Percentiles rank a stretch among this genome's conserved stretches.
These are phyloP conservation scores for Parsonsia alboflavescens DNA, from an alignment of 257 asterid genomes.

Conservation along the genomic window DNA sequence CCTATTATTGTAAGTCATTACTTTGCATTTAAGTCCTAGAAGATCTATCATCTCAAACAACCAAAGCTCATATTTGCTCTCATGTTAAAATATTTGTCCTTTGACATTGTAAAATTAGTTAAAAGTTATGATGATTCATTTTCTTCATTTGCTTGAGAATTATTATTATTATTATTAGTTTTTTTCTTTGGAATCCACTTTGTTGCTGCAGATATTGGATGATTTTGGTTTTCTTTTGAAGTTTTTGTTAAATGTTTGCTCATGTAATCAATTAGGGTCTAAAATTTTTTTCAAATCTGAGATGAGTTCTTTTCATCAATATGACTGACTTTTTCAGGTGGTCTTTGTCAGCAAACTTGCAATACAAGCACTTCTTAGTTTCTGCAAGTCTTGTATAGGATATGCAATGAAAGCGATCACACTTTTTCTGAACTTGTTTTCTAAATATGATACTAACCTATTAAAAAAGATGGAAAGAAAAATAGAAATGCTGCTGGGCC, in stretches of 20 bases:
- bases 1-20: constrained; percentile 73
- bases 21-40: constrained; percentile 1
- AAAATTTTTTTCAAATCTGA: too few relatives aligned
- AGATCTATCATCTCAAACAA: neutral
- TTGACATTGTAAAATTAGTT: neutral
- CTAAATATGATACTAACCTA: too few relatives aligned
- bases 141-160: neutral
- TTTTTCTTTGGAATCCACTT: neutral
- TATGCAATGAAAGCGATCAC: neutral
- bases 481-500: neutral
- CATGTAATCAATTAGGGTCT: neutral
- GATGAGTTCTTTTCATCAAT: neutral
- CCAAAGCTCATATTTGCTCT: neutral
- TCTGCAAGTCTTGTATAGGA: neutral
- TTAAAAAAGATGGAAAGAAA: too few relatives aligned
- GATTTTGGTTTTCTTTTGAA: neutral
- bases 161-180: neutral
- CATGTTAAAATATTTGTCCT: neutral
- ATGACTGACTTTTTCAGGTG: neutral
- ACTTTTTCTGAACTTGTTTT: neutral
- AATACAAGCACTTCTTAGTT: too few relatives aligned
- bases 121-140: neutral
- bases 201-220: neutral
- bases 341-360: neutral
- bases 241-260: neutral